Conservation (phyloP, 805 yeast species). For the Ogataea saltuana region DNA sequence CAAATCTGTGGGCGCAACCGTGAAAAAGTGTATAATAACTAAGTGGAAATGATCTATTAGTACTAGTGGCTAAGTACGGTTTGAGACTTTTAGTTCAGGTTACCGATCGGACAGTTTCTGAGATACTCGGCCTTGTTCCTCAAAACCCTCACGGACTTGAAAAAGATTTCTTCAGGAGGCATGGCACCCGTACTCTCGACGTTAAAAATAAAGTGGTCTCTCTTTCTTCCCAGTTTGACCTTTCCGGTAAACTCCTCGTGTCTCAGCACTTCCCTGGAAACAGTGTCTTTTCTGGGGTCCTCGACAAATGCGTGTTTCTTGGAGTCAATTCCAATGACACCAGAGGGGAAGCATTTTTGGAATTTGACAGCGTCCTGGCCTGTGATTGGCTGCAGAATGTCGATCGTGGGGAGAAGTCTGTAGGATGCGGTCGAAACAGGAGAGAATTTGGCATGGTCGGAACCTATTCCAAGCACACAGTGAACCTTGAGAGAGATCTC, state of each 20-base stretch:
- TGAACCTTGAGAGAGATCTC: constrained; percentile 89
- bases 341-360: constrained; percentile 89
- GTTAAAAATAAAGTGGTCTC: constrained; percentile 92
- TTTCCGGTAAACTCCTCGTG: constrained; percentile 88
- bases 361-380: constrained; percentile 79
- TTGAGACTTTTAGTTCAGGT: constrained; percentile 24
- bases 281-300: constrained; percentile 94
- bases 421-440: constrained; percentile 98
- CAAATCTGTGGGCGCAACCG: constrained; percentile 1
- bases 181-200: constrained; percentile 96
- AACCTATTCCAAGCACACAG: constrained; percentile 87
- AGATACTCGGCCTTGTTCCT: constrained; percentile 81
- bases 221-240: constrained; percentile 85
- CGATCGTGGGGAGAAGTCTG: constrained; percentile 85
- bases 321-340: constrained; percentile 77
- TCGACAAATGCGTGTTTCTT: constrained; percentile 74
- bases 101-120: constrained; percentile 73
- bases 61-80: background rate
- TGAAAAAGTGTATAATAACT: background rate
- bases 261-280: constrained; percentile 92
- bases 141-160: constrained; percentile 83
- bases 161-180: constrained; percentile 94
- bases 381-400: constrained; percentile 68
- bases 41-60: background rate
- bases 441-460: constrained; percentile 96